Conservation (phyloP, 2,329 filamentous ascomycete species). For the Verticillium nubilum region DNA sequence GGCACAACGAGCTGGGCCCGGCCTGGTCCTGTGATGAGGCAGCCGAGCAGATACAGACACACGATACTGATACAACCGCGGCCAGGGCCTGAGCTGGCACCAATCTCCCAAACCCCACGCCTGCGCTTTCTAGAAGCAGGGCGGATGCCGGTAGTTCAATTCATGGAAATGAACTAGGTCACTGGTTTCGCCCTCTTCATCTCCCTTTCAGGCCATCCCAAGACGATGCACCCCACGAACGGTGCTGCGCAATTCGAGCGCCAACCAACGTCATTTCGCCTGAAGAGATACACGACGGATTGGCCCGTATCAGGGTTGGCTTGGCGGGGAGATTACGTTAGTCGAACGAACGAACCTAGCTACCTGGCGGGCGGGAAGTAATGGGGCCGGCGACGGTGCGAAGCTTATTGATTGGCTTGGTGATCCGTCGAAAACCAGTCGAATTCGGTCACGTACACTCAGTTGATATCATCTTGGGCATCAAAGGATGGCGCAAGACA, state of each 20-base stretch:
- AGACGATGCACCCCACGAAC: conserved; percentile 2
- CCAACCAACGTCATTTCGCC: conserved; percentile 1
- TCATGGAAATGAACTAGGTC: conserved; percentile 9
- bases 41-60: background rate
- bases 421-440: background rate
- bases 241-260: background rate
- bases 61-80: background rate
- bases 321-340: conserved; percentile 7
- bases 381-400: conserved; percentile 1
- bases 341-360: background rate
- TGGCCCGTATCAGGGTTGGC: conserved; percentile 5
- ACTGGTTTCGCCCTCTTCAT: conserved; percentile 3
- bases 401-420: background rate
- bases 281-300: conserved; percentile 1
- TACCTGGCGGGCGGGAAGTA: conserved; percentile 3
- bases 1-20: background rate
- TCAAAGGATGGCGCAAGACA: background rate
- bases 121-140: conserved; percentile 13
- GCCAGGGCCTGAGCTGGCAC: background rate
- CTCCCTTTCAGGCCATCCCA: conserved; percentile 3
- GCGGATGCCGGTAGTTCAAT: conserved; percentile 10
- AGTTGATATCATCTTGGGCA: background rate
- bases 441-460: background rate
- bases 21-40: background rate
- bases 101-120: conserved; percentile 13